Evolutionary conservation across 345 rosid species (phyloP).

Genomic region (Litchi chinensis): DNA sequence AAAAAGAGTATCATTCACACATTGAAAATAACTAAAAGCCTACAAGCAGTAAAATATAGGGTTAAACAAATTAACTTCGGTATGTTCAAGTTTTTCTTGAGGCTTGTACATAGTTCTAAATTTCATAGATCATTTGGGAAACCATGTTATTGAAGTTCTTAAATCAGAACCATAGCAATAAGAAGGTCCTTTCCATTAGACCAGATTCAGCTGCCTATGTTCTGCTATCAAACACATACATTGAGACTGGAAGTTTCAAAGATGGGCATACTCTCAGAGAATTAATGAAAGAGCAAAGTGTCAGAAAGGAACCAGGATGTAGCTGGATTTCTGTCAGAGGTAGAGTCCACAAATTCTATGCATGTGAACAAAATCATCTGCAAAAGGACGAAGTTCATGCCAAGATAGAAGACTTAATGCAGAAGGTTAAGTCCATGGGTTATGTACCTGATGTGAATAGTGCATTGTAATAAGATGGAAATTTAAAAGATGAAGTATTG

Average conservation of each 20-base stretch:
- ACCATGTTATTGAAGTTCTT: no score
- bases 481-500: no score
- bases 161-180: no score
- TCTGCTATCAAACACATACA: conserved; percentile 54
- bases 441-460: conserved; percentile 11
- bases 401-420: conserved; percentile 32
- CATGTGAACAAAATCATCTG: conserved; percentile 43
- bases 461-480: conserved; percentile 4
- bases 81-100: no score
- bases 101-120: no score
- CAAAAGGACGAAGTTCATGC: conserved; percentile 39
- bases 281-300: conserved; percentile 39
- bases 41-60: no score
- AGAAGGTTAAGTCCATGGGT: conserved; percentile 23
- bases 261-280: conserved; percentile 41
- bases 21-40: no score
- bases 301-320: conserved; percentile 61
- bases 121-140: no score
- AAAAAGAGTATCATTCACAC: no score
- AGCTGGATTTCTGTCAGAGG: conserved; percentile 53
- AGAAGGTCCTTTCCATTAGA: conserved; percentile 41
- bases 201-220: conserved; percentile 49
- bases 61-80: no score
- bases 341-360: conserved; percentile 39
- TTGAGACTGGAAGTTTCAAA: conserved; percentile 46